These are phyloP conservation scores for Populus tremula DNA, from an alignment of 345 rosid genomes.

Conservation along the genomic window DNA sequence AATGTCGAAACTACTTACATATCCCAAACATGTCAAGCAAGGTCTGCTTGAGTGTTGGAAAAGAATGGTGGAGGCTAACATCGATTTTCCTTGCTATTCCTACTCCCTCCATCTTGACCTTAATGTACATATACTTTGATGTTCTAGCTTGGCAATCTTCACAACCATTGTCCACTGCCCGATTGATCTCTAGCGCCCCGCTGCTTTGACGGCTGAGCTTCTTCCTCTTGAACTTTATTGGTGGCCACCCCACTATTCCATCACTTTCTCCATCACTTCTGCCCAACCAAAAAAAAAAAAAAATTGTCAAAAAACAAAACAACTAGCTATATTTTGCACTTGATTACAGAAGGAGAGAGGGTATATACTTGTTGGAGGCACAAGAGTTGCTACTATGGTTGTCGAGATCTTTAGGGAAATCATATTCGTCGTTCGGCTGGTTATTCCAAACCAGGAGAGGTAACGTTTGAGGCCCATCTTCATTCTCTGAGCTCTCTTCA, in stretches of 20 bases:
- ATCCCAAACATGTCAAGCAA: constrained; percentile 41
- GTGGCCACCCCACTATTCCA: constrained; percentile 42
- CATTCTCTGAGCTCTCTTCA: background rate
- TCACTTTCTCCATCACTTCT: constrained; percentile 20
- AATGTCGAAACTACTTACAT: constrained; percentile 19
- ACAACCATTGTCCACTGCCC: constrained; percentile 15
- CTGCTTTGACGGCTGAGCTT: constrained; percentile 5
- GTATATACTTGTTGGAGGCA: constrained; percentile 19
- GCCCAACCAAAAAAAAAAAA: background rate
- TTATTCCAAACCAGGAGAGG: constrained; percentile 34
- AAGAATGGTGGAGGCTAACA: constrained; percentile 31
- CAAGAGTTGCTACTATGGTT: constrained; percentile 2
- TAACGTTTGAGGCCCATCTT: constrained; percentile 24
- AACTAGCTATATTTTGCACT: background rate
- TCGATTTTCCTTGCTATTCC: constrained; percentile 52
- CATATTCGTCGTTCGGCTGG: constrained; percentile 23
- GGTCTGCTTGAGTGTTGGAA: constrained; percentile 29
- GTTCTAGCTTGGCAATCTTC: constrained; percentile 4
- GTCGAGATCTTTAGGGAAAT: constrained; percentile 7
- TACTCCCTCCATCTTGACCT: constrained; percentile 54
- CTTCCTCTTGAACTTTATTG: constrained; percentile 26
- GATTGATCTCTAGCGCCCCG: background rate
- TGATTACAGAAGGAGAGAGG: background rate
- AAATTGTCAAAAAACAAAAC: background rate
- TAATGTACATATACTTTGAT: constrained; percentile 37